Conservation (phyloP, 2,329 filamentous ascomycete species). For the Trichoderma simmonsii region DNA sequence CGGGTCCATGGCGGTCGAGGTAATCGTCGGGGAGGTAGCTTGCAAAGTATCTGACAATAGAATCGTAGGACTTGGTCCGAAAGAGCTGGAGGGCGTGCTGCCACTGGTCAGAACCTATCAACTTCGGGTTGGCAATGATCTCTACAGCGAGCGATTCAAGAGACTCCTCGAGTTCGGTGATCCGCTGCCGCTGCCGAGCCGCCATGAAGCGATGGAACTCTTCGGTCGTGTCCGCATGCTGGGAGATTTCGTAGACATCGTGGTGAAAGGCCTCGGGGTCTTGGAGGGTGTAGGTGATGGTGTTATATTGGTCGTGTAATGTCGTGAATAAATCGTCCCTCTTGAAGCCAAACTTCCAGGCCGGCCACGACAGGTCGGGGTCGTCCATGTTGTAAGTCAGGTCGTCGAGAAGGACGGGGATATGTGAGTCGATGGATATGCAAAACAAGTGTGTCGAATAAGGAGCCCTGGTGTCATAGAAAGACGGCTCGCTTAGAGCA, state of each 20-base stretch:
- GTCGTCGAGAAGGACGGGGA: neutral
- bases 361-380: slow-evolving; percentile 51
- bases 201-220: slow-evolving; percentile 55
- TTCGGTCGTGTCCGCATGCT: slow-evolving; percentile 46
- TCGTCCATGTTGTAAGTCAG: slow-evolving; percentile 51
- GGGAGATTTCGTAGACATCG: slow-evolving; percentile 58
- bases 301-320: slow-evolving; percentile 60
- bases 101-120: slow-evolving; percentile 60
- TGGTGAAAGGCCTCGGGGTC: slow-evolving; percentile 60
- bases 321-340: slow-evolving; percentile 55
- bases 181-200: slow-evolving; percentile 51
- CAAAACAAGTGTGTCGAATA: neutral
- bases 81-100: slow-evolving; percentile 57
- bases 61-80: slow-evolving; percentile 57
- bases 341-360: slow-evolving; percentile 63
- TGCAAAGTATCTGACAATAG: slow-evolving; percentile 57
- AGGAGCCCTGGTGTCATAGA: slow-evolving; percentile 12
- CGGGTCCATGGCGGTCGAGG: slow-evolving; percentile 38
- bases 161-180: slow-evolving; percentile 53
- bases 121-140: slow-evolving; percentile 57
- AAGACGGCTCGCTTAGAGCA: slow-evolving; percentile 23
- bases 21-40: slow-evolving; percentile 55
- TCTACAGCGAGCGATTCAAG: slow-evolving; percentile 58
- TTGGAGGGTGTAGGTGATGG: slow-evolving; percentile 52
- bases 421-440: neutral